Conservation (phyloP, 169 alveolate species). For the Theileria annulata region DNA sequence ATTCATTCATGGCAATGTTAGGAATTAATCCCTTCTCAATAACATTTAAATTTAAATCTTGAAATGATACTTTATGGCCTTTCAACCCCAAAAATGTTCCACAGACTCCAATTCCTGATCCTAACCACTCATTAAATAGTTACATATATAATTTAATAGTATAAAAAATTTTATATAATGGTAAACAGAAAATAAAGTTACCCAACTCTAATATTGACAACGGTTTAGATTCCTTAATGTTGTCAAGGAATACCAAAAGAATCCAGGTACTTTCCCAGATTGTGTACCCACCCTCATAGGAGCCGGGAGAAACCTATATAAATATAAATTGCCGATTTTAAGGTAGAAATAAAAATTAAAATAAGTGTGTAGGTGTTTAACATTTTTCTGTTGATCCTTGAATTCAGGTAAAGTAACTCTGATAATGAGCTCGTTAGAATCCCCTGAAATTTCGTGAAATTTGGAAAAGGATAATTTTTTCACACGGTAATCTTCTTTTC, state of each 20-base stretch:
- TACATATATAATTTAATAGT: too few species aligned
- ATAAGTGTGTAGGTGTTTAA: background rate
- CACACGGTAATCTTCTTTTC: background rate
- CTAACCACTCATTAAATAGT: conserved; percentile 1
- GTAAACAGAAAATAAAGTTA: background rate
- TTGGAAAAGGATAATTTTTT: background rate
- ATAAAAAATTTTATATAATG: background rate
- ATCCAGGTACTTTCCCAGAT: conserved; percentile 69
- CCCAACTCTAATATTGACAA: conserved; percentile 45
- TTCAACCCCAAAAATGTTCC: conserved; percentile 36
- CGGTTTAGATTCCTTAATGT: background rate
- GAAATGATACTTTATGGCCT: conserved; percentile 53
- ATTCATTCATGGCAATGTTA: conserved; percentile 28
- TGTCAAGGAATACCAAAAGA: conserved; percentile 33
- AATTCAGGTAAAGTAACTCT: background rate
- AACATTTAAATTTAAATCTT: conserved; percentile 62
- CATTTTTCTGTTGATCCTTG: background rate
- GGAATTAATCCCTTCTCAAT: conserved; percentile 52
- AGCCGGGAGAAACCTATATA: conserved; percentile 31
- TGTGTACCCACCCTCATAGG: conserved; percentile 66
- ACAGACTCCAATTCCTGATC: conserved; percentile 62
- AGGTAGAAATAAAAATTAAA: background rate
- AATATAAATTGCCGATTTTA: background rate
- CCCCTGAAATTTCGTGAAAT: background rate
- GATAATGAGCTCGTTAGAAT: background rate